A percentile compares a stretch with the other conserved stretches of the same genome.
Evolutionary conservation across 1,139 yeast species (phyloP).

Genomic region (Candida smagusa): DNA sequence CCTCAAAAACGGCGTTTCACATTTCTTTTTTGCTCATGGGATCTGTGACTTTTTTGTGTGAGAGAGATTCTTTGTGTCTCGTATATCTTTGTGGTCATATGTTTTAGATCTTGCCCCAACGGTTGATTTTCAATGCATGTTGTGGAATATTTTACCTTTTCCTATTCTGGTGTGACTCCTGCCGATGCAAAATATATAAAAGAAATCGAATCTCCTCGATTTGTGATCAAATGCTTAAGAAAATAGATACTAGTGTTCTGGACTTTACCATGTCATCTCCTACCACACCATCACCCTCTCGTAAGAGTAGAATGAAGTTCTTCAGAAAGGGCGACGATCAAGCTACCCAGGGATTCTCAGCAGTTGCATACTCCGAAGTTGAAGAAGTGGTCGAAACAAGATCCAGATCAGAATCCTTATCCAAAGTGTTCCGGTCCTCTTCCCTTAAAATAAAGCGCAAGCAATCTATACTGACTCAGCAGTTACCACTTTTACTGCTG

Average conservation of each 20-base stretch:
- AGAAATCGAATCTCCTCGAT: too few species aligned
- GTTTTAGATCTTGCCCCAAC: not conserved
- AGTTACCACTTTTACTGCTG: constrained; percentile 1
- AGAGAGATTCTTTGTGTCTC: too few species aligned
- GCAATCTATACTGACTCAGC: constrained; percentile 4
- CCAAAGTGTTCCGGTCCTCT: constrained; percentile 6
- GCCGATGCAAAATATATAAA: too few species aligned
- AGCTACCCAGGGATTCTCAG: constrained; percentile 1
- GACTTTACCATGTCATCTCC: not conserved
- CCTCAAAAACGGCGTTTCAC: too few species aligned
- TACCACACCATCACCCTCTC: not conserved
- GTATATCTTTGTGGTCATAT: not conserved
- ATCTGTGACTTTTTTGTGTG: too few species aligned
- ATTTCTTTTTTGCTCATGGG: too few species aligned
- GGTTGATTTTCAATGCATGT: not conserved
- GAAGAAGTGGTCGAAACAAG: constrained; percentile 2
- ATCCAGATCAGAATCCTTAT: constrained; percentile 8
- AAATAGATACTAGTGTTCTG: not conserved
- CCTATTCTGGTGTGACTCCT: too few species aligned
- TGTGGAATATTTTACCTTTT: too few species aligned
- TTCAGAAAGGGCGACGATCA: constrained; percentile 5
- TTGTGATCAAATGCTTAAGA: too few species aligned
- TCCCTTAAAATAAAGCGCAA: constrained; percentile 6
- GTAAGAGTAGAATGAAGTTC: constrained; percentile 4
- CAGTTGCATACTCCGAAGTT: constrained; percentile 7